Conservation (phyloP, 805 yeast species). For the Saturnispora gosingensis region DNA sequence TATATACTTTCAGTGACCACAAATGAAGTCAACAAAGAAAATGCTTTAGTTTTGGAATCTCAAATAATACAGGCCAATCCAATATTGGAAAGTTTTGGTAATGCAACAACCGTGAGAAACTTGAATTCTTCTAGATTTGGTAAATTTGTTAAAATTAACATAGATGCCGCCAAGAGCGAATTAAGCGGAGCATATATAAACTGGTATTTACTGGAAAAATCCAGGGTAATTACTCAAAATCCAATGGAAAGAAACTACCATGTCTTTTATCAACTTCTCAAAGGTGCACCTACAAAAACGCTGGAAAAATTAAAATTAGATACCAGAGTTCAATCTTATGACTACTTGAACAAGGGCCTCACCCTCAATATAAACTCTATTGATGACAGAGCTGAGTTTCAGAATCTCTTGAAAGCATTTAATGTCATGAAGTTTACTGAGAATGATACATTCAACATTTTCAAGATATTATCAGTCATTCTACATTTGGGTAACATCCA, state of each 20-base stretch:
- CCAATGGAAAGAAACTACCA: slow-evolving; percentile 83
- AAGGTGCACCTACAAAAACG: slow-evolving; percentile 49
- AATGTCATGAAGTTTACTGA: slow-evolving; percentile 59
- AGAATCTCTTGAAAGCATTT: slow-evolving; percentile 55
- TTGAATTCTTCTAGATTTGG: slow-evolving; percentile 96
- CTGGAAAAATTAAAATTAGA: slow-evolving; percentile 38
- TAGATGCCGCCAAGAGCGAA: slow-evolving; percentile 39
- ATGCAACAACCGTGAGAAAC: slow-evolving; percentile 90
- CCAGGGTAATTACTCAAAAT: slow-evolving; percentile 78
- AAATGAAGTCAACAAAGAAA: slow-evolving; percentile 16
- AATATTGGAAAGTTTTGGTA: slow-evolving; percentile 91
- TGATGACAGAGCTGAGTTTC: slow-evolving; percentile 65
- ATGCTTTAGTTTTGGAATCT: slow-evolving; percentile 51
- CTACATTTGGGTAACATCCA: slow-evolving; percentile 81
- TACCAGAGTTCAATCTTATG: slow-evolving; percentile 34
- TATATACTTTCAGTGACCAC: slow-evolving; percentile 72
- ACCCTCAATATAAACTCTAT: slow-evolving; percentile 57
- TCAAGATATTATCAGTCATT: slow-evolving; percentile 62
- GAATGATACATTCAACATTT: slow-evolving; percentile 47
- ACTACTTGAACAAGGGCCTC: slow-evolving; percentile 47
- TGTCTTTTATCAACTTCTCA: slow-evolving; percentile 77
- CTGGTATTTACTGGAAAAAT: slow-evolving; percentile 89
- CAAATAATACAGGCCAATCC: slow-evolving; percentile 93
- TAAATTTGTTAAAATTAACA: slow-evolving; percentile 79
- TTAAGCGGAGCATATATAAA: slow-evolving; percentile 88